phyloP scores from a whole-genome alignment of 1,139 yeast species.

The Debaryomycetaceae sp. region DNA sequence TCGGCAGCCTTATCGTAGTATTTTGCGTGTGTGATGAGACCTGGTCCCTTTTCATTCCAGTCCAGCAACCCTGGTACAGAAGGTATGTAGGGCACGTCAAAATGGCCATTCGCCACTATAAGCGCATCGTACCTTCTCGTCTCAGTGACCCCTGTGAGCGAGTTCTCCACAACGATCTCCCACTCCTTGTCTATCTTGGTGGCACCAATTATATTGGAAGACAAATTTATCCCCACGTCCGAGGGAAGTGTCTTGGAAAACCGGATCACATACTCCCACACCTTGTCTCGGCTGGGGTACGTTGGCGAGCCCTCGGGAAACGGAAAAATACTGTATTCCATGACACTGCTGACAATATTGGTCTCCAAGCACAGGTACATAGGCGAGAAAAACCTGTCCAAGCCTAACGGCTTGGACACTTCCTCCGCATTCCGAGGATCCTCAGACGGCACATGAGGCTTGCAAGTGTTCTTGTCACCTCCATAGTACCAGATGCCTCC shows the following conservation, averaged over 20 bases:
- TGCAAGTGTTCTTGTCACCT: conserved; percentile 19
- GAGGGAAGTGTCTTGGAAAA: conserved; percentile 32
- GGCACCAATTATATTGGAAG: conserved; percentile 19
- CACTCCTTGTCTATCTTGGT: conserved; percentile 14
- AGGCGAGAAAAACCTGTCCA: conserved; percentile 27
- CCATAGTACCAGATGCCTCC: conserved; percentile 52
- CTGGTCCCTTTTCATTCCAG: conserved; percentile 32
- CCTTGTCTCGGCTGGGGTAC: conserved; percentile 39
- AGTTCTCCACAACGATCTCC: conserved; percentile 13
- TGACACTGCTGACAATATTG: conserved; percentile 37
- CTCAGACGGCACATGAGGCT: conserved; percentile 23
- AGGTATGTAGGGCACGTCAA: conserved; percentile 43
- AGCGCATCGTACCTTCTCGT: conserved; percentile 38
- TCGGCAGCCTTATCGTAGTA: conserved; percentile 31
- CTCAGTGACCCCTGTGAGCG: conserved; percentile 1
- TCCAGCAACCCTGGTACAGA: conserved; percentile 35
- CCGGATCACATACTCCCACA: conserved; percentile 30
- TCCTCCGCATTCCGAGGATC: conserved; percentile 13
- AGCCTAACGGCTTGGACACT: neutral
- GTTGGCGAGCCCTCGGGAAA: conserved; percentile 27
- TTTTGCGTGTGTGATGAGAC: conserved; percentile 40
- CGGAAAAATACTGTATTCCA: conserved; percentile 38
- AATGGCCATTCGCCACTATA: conserved; percentile 49
- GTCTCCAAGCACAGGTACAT: conserved; percentile 49
- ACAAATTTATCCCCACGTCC: conserved; percentile 19